Evolutionary conservation across 345 rosid species (phyloP), one percentile per base, ranked within the genome.

Genomic region (Euphorbia tirucalli): DNA sequence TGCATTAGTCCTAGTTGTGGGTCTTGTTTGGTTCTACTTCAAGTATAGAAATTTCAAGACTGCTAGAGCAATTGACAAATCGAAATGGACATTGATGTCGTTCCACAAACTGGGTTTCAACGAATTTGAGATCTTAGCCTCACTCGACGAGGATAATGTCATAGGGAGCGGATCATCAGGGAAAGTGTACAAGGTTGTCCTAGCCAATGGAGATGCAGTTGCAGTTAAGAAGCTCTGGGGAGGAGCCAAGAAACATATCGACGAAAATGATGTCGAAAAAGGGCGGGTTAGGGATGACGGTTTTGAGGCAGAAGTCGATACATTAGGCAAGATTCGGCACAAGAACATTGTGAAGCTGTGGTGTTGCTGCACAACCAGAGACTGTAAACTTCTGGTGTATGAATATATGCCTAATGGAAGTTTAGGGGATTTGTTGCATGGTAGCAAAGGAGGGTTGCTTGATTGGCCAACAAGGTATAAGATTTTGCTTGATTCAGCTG

Each of bases 401-500:
- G 99, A 96, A 83, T 91, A 87, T 81, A 89, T 96, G 99, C 88
- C 89, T 11, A 93, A 96, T 71, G 99, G 99, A 16, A 96, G 99
- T 80, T 83, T 96, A 82, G 96, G 98, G 31, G 98, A 96, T 82
- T 69, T 96, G 86, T 76, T 96, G 75, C 99, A 96, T 68, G 73
- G 99, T 71, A 89, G 85, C 46, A 96, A 96, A 80, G 87, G 88
- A 22, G 95, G 96, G 65, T 80, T 82, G 83, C 73, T 93, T 77
- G 95, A 84, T 77, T 96, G 99, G 99, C 87, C 83, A 5, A 89
- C 89, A 0, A 88, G 99, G 85, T 89, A 81, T 75, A 88, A 87
- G 80, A 93, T 96, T 24, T 83, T 90, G 2, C 61, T 86, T 54
- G 99, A 96, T 70, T 96, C 99, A 0, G 99, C 97, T 0, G 98